A percentile compares a stretch with the other conserved stretches of the same genome.
These are phyloP conservation scores for Trypanosoma brucei DNA, from an alignment of 208 protist species.

Conservation along the genomic window DNA sequence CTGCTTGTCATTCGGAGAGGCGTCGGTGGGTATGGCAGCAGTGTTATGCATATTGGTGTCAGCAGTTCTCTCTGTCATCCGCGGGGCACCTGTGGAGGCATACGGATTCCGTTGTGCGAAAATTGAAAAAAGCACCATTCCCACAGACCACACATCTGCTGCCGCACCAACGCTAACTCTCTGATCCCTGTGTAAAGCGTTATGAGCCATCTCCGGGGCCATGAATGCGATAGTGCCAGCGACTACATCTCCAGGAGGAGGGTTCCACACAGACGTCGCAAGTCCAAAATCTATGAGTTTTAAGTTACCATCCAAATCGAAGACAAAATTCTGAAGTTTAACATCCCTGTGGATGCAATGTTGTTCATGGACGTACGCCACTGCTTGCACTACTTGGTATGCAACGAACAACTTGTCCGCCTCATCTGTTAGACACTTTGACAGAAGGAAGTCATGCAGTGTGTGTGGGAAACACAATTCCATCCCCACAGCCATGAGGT, in stretches of 20 bases:
- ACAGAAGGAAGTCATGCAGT: constrained; percentile 82
- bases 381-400: constrained; percentile 80
- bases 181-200: constrained; percentile 73
- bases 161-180: constrained; percentile 76
- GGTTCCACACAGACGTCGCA: constrained; percentile 59
- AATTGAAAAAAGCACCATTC: constrained; percentile 87
- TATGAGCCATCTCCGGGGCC: constrained; percentile 91
- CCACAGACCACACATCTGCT: constrained; percentile 85
- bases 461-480: constrained; percentile 86
- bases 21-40: too few species aligned
- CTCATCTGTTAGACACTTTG: constrained; percentile 69
- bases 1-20: too few species aligned
- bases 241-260: constrained; percentile 80
- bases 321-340: constrained; percentile 91
- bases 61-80: constrained; percentile 2
- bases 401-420: constrained; percentile 89
- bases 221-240: constrained; percentile 90
- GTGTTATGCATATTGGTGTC: not conserved
- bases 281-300: constrained; percentile 92
- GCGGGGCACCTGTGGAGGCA: constrained; percentile 15
- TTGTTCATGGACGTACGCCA: constrained; percentile 87
- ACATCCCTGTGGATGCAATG: constrained; percentile 89
- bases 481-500: constrained; percentile 85
- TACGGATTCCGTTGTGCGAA: constrained; percentile 88
- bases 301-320: constrained; percentile 83